Evolutionary conservation across 139 green algal genomes (phyloP), one percentile per base, ranked within the genome.

Genomic region (Tetratostichococcus sp.): DNA sequence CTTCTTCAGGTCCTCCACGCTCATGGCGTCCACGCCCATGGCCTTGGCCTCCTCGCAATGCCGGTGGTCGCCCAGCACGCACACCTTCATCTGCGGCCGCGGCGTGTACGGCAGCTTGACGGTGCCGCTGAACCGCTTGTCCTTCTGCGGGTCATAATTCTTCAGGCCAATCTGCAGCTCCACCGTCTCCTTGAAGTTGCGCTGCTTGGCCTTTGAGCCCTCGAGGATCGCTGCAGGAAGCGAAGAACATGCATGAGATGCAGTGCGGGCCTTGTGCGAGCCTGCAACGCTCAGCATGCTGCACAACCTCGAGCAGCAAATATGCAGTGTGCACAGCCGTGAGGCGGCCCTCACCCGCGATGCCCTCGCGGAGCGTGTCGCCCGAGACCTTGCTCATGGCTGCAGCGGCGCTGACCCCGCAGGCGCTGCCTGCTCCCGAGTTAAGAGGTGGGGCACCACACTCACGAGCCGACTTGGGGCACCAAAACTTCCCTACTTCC

Each of bases 81-180:
- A 99, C 42, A 96, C 82, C 85, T 95, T 96, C 86, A 98, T 92
- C 78, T 91, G 87, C 33, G 96, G 96, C 69, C 96, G 88, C 11
- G 96, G 95, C 77, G 92, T 94, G 90, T 93, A 94, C 30, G 96
- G 96, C 80, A 99, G 92, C 88, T 93, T 96, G 72, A 99, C 95
- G 67, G 92, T 93, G 82, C 96, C 96, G 81, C 87, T 96, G 96
- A 99, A 99, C 89, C 96, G 96, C 95, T 99, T 99, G 85, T 99
- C 96, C 89, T 99, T 99, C 90, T 99, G 95, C n/a, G 96, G 94
- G 79, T 99, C 95, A 80, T 99, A 99, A 90, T 98, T 99, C 92
- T 99, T 99, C 35, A 99, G 89, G 75, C 96, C 96, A 74, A 99
- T 96, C 89, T 99, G 95, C 57, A 99, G 92, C 90, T 99, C 95